A percentile compares a stretch with the other conserved stretches of the same genome.
Conservation (phyloP, 192 early-diverging fungal genomes). For the Coemansia sp. region DNA sequence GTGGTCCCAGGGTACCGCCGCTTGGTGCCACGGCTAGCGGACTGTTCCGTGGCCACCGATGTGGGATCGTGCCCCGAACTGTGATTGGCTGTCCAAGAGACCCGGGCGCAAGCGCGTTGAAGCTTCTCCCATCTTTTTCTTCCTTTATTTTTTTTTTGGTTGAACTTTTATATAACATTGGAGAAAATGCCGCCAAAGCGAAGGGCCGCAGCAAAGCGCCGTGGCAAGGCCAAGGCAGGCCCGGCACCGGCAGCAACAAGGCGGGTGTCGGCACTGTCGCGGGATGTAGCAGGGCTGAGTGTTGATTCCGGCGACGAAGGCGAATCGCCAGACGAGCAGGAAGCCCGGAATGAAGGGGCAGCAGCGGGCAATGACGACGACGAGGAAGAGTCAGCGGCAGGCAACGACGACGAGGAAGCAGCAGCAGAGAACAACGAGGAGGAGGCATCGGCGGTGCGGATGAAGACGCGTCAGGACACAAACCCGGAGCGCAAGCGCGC, state of each 20-base stretch:
- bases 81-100: neutral
- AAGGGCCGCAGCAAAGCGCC: neutral
- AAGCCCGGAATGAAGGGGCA: too few species aligned
- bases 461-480: conserved; percentile 33
- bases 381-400: neutral
- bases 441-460: conserved; percentile 9
- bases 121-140: conserved; percentile 5
- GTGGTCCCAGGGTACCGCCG: conserved; percentile 8
- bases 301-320: conserved; percentile 1
- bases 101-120: neutral
- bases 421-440: neutral
- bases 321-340: too few species aligned
- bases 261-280: conserved; percentile 4
- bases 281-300: conserved; percentile 6
- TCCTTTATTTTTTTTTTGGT: conserved; percentile 1
- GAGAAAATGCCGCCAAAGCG: conserved; percentile 1
- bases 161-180: neutral
- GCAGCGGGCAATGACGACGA: too few species aligned
- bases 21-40: neutral
- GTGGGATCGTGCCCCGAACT: neutral
- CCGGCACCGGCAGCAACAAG: neutral
- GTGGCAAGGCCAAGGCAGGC: conserved; percentile 3
- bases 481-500: conserved; percentile 19
- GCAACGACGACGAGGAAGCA: neutral
- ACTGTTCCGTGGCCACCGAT: neutral